Evolutionary conservation across 2,329 filamentous ascomycete genomes (phyloP), one percentile per base, ranked within the genome.

Genomic region (Xylariaceae sp.): DNA sequence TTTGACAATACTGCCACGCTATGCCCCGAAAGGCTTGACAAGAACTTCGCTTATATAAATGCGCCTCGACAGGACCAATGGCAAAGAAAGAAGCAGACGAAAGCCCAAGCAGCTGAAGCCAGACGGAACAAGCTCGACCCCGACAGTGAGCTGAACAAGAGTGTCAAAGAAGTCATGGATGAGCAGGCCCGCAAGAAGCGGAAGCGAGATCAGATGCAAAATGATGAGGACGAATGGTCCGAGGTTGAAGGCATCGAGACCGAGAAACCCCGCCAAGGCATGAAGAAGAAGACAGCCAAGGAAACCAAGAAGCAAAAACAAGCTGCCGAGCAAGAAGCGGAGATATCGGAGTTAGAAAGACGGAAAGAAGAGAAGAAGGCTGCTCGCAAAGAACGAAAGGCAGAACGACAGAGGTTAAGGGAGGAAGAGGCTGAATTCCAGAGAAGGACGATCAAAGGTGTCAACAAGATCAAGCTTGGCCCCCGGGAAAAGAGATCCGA

Each of bases 21-120:
- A 8, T 31, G 26, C 26, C 7, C 39, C 33, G 32, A 41, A 51
- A 39, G 39, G 40, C 32, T 26, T 38, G 29, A 44, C 28, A 11
- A 41, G 33, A n/a, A 24, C 42, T 26, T 24, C 38, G 38, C 55
- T 57, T 39, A 53, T 47, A 32, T 15, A 17, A 26, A 24, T 8
- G 9, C 16, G 19, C 30, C 16, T 34, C 33, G 39, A 48, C 59
- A 95, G 89, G 86, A 93, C 57, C 89, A 96, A 83, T 95, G 89
- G 89, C 82, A 83, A 64, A 85, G 85, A 61, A 95, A 93, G 69
- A 97, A 97, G 72, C 90, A 97, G 69, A 91, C 89, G 38, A 95
- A 95, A 63, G 86, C 89, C 64, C 79, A 95, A 65, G 87, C 87
- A 45, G 80, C 81, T 48, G 83, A 85, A 52, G 87, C 89, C 42